Evolutionary conservation across 306 rosid species (phyloP).

Genomic region (Malus orientalis): DNA sequence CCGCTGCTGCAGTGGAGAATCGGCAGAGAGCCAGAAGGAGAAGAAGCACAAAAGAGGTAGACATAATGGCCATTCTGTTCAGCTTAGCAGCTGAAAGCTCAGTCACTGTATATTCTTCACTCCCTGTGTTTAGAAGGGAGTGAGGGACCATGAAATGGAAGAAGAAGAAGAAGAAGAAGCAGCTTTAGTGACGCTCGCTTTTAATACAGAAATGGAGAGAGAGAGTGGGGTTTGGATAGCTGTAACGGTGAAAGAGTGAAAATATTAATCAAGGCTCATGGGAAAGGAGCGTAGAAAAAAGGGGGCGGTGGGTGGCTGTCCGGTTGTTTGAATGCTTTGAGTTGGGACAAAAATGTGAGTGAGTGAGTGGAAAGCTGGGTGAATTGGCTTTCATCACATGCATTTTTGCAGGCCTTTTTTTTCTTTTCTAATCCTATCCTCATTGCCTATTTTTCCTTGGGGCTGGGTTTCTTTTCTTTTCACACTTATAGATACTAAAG

Average conservation of each 20-base stretch:
- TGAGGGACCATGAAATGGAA: neutral
- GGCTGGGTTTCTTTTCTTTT: neutral
- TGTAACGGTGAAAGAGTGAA: neutral
- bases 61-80: neutral
- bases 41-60: neutral
- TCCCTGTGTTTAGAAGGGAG: neutral
- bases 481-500: too few relatives aligned
- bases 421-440: too few relatives aligned
- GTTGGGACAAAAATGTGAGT: conserved; percentile 31
- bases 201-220: neutral
- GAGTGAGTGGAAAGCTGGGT: neutral
- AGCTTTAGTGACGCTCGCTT: too few relatives aligned
- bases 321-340: conserved; percentile 41
- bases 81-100: neutral
- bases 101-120: neutral
- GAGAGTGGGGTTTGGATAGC: neutral
- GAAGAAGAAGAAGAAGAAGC: too few relatives aligned
- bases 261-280: too few relatives aligned
- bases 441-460: neutral
- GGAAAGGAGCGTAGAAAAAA: neutral
- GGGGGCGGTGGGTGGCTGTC: conserved; percentile 45
- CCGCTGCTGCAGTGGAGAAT: conserved; percentile 20
- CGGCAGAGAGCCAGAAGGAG: conserved; percentile 17
- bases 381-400: conserved; percentile 28
- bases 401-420: neutral